Base-by-base conservation (phyloP, 2,329 filamentous ascomycete species). In the Talaromyces sp. region DNA sequence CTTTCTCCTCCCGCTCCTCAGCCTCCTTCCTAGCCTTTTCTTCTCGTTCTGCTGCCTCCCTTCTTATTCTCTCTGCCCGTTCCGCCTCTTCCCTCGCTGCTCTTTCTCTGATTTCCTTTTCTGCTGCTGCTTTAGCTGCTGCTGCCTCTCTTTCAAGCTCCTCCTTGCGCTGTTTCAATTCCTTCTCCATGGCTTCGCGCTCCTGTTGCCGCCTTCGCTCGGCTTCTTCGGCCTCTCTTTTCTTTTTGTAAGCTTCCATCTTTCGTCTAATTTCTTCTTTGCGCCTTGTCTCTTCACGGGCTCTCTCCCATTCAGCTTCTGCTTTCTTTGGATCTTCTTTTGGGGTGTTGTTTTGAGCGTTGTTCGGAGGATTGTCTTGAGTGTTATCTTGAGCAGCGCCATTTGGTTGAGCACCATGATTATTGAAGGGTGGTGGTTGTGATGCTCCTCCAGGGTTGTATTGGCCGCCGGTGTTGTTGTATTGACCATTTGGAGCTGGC, bases 131-230 rank as follows among this genome's bases (percentile, higher is more conserved):
- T 54, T 68, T 70, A 37, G 72, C 71, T 39, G 71, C 71, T 1
- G 72, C 70, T 4, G 70, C 70, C 63, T 74, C 72, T 47, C 67
- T 69, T 50, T 79, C 77, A 19, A 78, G 71, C 63, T 78, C 77
- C 67, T 79, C 77, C 48, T 75, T 75, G 37, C 76, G 76, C 67
- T 78, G 75, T 47, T 73, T 73, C 37, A 78, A 68, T 62, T 79
- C 76, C 45, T 73, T 73, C 66, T 80, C 78, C 71, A 78, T 77
- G 10, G 73, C 74, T 63, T 80, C 78, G 27, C 75, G 74, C 63
- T 80, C 78, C 1, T 75, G 73, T 62, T 78, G 71, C 48, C 72
- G 71, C 61, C 79, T 72, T 56, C 76, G 76, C 65, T 79, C 77
- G 56, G 74, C 72, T 58, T 73, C 70, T 66, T 68, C 62, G 1